Percentiles rank a stretch among this genome's conserved stretches.
These are phyloP conservation scores for Teratosphaeria viscida DNA, from an alignment of 2,329 filamentous ascomycete species.

Conservation along the genomic window DNA sequence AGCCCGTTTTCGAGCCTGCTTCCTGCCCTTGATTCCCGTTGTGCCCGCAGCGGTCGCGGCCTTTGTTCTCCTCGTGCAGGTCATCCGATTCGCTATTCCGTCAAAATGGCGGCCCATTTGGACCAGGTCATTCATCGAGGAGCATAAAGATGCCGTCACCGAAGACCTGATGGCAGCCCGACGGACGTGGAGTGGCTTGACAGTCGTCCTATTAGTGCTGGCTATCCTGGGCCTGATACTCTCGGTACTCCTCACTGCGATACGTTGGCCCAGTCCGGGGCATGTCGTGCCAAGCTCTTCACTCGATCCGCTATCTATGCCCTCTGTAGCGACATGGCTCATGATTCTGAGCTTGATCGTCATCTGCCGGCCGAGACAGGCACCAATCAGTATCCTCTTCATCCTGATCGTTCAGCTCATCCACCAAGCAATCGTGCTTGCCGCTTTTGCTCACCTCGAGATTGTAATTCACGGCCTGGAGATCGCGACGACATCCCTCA, in stretches of 20 bases:
- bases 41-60: slow-evolving; percentile 28
- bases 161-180: slow-evolving; percentile 24
- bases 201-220: slow-evolving; percentile 11
- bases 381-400: slow-evolving; percentile 16
- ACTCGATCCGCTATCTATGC: slow-evolving; percentile 4
- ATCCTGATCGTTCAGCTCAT: slow-evolving; percentile 15
- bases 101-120: slow-evolving; percentile 35
- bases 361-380: slow-evolving; percentile 16
- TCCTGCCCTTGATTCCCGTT: slow-evolving; percentile 29
- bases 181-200: slow-evolving; percentile 12
- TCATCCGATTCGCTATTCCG: slow-evolving; percentile 21
- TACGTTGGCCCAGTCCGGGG: not conserved
- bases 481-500: slow-evolving; percentile 14
- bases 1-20: slow-evolving; percentile 32
- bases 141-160: slow-evolving; percentile 20
- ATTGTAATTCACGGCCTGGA: slow-evolving; percentile 18
- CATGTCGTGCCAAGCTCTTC: not conserved
- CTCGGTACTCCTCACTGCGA: not conserved
- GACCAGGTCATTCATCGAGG: slow-evolving; percentile 42
- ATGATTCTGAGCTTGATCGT: slow-evolving; percentile 13
- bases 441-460: not conserved
- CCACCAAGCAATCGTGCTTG: slow-evolving; percentile 14
- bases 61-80: slow-evolving; percentile 28
- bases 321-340: slow-evolving; percentile 12
- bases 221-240: slow-evolving; percentile 10